Base-by-base conservation (phyloP, 768 basidiomycete genomes). In the Hortiboletus campestris region DNA sequence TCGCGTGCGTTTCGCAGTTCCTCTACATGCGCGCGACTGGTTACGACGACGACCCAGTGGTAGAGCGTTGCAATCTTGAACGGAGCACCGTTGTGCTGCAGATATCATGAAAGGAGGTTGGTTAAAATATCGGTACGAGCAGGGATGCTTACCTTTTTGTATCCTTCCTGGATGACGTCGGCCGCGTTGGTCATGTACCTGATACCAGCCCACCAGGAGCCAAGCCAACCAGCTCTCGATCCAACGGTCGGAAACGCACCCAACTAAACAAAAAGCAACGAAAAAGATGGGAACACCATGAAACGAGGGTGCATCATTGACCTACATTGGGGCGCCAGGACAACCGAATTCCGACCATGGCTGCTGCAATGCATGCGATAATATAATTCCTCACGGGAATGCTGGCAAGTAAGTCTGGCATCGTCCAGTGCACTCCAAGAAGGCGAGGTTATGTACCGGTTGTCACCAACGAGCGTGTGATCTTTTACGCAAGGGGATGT, bases 1-100 rank as follows among this genome's bases (percentile, higher is more conserved):
- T 79, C 75, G 0, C 75, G 66, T 4, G 74, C 73, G 39, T 67
- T 75, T 17, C 68, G 63, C 19, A 78, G 13, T 36, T 80, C 78
- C 10, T 79, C 73, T 40, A 78, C 56, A 8, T 71, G 53, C 29
- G 61, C 54, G 0, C 58, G 62, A 2, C 67, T 66, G 13, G 60
- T 67, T 1, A 75, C 51, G 9, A 82, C 51, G 25, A 80, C 72
- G 0, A 71, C 51, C 78, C 78, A 82, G 41, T 64, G 64, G 16
- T 49, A 49, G 11, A 65, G 31, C 2, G 56, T 57, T 3, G 74
- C 53, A 32, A 75, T 59, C 53, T 72, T 71, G 61, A 72, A 77
- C 6, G 66, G 51, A 7, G 53, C 49, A 25, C 51, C 57, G 13
- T 64, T 66, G 57, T 70, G 57, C 70, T 74, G 22, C 6, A 39